These are phyloP conservation scores for Paramyrothecium sp. DNA, from an alignment of 2,329 filamentous ascomycete species.

Conservation along the genomic window DNA sequence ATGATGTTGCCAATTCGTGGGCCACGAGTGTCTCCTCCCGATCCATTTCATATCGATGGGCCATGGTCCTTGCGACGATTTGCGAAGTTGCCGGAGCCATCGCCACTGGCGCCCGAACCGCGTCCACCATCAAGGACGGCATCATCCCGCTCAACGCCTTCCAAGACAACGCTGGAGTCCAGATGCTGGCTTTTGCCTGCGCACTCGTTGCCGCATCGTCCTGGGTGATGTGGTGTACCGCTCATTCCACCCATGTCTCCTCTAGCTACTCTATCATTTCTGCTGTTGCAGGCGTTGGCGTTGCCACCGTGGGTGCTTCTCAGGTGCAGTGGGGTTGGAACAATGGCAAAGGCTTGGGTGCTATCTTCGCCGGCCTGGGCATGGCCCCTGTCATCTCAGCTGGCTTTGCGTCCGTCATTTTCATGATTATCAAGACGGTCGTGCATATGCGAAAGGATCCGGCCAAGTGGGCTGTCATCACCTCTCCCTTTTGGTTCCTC, in stretches of 20 bases:
- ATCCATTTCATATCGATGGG: constrained; percentile 61
- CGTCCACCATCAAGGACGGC: constrained; percentile 61
- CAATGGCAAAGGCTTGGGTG: constrained; percentile 64
- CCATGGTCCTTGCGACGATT: constrained; percentile 55
- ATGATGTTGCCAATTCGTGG: constrained; percentile 77
- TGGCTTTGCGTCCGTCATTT: constrained; percentile 63
- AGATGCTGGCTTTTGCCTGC: constrained; percentile 65
- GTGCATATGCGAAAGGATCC: constrained; percentile 70
- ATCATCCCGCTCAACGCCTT: constrained; percentile 63
- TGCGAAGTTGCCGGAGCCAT: constrained; percentile 64
- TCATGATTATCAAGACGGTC: constrained; percentile 60
- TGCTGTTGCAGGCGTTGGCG: constrained; percentile 45
- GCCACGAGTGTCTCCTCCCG: constrained; percentile 71
- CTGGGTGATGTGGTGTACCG: constrained; percentile 79
- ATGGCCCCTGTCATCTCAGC: constrained; percentile 70
- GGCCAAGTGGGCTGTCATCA: constrained; percentile 67
- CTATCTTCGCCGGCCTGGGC: constrained; percentile 68
- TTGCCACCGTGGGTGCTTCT: constrained; percentile 38
- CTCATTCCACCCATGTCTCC: constrained; percentile 68
- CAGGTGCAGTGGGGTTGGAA: constrained; percentile 70
- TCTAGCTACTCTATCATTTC: constrained; percentile 68
- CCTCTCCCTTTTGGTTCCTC: constrained; percentile 71
- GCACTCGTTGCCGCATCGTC: constrained; percentile 61
- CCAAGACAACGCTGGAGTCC: constrained; percentile 58
- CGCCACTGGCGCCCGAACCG: constrained; percentile 58